Evolutionary conservation across 345 rosid genomes (phyloP), one percentile per base, ranked within the genome.

Genomic region (Arabis hirsuta): DNA sequence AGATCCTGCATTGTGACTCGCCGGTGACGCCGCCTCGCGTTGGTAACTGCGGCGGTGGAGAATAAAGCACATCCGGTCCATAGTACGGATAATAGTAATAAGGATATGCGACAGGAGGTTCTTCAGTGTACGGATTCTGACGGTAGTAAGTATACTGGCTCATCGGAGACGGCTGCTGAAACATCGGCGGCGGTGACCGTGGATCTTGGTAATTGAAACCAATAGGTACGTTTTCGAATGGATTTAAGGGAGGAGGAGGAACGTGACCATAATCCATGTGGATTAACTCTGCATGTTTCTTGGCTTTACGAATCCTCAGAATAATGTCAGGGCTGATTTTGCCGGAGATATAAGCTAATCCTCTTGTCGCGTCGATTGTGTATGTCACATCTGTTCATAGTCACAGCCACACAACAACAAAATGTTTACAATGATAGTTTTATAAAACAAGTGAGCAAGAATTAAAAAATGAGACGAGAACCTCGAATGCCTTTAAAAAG

Each of bases 181-280:
- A 36, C 62, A 67, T 54, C 34, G 26, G 53, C 3, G 26, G 3
- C 31, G 44, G 32, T 24, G 44, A 55, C 9, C 12, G 32, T 2
- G 31, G 12, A 50, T 54, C 20, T 22, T n/a, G 53, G 14, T 27
- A 29, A 54, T 16, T 43, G 20, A 26, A 53, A 42, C 9, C 12
- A 26, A 26, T 24, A 0, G 72, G 60, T 1, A 16, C 59, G 41
- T 5, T 41, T 54, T 67, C 62, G 10, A 12, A 29, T 5, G 62
- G 47, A 20, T 3, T 50, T 1, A 12, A 2, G 3, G 60, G 61
- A 20, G 62, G 62, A 41, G 29, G 61, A 67, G 11, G 19, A 29
- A 54, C 26, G 32, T 69, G 44, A 26, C 73, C 73, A 47, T 69
- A 69, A 22, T 69, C 73, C 65, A 69, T 20, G 65, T 58, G 73